Percentiles rank a stretch among this genome's conserved stretches.
Evolutionary conservation across 208 protist species (phyloP).

Genomic region (Leishmania martiniquensis): DNA sequence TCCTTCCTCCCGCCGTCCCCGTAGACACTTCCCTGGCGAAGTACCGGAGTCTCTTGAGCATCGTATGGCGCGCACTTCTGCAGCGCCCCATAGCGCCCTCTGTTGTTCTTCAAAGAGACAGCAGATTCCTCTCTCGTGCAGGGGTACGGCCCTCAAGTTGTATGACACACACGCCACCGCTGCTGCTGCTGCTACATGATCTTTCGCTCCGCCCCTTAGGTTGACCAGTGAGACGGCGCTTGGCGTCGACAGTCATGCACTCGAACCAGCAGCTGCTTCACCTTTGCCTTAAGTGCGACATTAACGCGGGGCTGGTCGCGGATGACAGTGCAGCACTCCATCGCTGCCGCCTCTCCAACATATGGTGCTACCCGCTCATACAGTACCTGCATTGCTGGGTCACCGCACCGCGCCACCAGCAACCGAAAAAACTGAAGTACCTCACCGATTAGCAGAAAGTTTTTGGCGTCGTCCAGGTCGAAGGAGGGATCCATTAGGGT

Average conservation of each 20-base stretch:
- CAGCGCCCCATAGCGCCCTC: not conserved
- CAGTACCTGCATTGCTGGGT: conserved; percentile 49
- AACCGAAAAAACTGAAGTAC: conserved; percentile 44
- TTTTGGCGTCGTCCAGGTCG: conserved; percentile 79
- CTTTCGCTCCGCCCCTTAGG: not conserved
- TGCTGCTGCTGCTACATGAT: not conserved
- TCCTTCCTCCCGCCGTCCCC: no score
- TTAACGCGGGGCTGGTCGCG: conserved; percentile 57
- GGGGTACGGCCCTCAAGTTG: no score
- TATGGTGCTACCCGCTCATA: conserved; percentile 45
- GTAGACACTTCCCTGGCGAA: not conserved
- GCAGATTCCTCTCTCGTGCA: no score
- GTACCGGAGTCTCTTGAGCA: not conserved
- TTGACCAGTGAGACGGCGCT: not conserved
- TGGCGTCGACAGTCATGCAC: conserved; percentile 23
- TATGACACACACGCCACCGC: no score
- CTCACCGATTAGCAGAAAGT: conserved; percentile 61
- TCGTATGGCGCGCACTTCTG: not conserved
- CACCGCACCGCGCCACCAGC: conserved; percentile 33
- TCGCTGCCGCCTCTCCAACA: conserved; percentile 43
- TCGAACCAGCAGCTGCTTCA: conserved; percentile 49
- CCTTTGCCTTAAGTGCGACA: conserved; percentile 53
- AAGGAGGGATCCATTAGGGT: conserved; percentile 33
- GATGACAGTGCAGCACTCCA: conserved; percentile 51
- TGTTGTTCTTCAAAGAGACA: not conserved